A percentile compares a stretch with the other conserved stretches of the same genome.
Conservation (phyloP, 768 basidiomycete genomes). For the Erythrobasidium yunnanense region DNA sequence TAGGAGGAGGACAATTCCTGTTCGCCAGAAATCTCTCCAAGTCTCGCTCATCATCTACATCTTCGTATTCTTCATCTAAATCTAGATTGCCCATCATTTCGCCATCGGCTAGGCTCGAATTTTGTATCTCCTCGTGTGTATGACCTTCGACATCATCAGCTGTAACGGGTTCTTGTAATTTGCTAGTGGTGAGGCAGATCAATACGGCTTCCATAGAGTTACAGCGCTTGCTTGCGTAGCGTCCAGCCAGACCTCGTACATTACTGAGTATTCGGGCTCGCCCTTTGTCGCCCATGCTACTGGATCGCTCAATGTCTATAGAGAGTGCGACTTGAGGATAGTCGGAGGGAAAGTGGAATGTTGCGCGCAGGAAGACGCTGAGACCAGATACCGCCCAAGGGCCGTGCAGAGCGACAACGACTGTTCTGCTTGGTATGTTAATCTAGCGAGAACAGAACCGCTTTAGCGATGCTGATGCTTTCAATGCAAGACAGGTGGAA, state of each 20-base stretch:
- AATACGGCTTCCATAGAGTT: conserved; percentile 20
- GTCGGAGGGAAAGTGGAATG: conserved; percentile 13
- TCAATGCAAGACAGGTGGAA: too few species aligned
- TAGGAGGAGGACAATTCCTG: conserved; percentile 27
- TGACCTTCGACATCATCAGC: neutral
- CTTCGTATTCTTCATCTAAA: conserved; percentile 11
- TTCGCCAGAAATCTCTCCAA: neutral
- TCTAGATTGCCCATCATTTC: neutral
- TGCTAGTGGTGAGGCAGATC: neutral
- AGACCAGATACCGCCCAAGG: conserved; percentile 19
- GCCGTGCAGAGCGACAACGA: conserved; percentile 20
- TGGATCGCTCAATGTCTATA: conserved; percentile 21
- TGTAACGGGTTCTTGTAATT: conserved; percentile 10
- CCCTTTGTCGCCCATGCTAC: conserved; percentile 12
- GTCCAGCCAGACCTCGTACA: conserved; percentile 3
- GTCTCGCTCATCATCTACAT: conserved; percentile 22
- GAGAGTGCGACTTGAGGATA: neutral
- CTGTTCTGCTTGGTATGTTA: neutral
- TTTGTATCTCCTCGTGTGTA: neutral
- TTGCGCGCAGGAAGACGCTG: conserved; percentile 13
- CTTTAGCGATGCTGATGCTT: neutral
- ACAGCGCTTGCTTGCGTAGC: neutral
- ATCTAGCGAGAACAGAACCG: neutral
- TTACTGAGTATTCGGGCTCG: neutral
- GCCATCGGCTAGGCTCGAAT: neutral